Base-by-base conservation (phyloP, 1,284 basidiomycete genomes). In the Trametes sp. region DNA sequence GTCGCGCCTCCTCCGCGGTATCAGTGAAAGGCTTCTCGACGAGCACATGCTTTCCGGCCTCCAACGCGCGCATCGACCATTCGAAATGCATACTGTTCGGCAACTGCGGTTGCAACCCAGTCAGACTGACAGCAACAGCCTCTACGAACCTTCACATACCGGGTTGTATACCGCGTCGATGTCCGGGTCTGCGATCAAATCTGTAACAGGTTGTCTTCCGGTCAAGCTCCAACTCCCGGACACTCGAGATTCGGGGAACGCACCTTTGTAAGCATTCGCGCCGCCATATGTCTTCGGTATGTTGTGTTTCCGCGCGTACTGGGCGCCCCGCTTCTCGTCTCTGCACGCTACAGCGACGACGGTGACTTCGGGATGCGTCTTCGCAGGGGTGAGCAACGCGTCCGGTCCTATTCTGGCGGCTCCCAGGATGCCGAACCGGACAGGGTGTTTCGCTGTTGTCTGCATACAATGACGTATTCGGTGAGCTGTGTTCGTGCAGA, bases 51-150 rank as follows among this genome's bases (percentile, higher is more conserved):
- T 93, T 92, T 2, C 88, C 87, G 1, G 87, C 86, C 8, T 78
- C 76, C 26, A 93, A 79, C 6, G 88, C 87, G 66, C 89, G 90
- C 83, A 90, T 87, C 1, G 89, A 88, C 89, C 89, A 93, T 69
- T 92, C 89, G 64, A 54, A 54, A 38, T 54, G 52, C 24, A 54
- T 23, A n/a, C 82, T 84, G 65, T 90, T 90, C 0, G 89, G 89
- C 0, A 90, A 79, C 82, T 88, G 60, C 19, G 61, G 1, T 8
- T 38, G 11, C 4, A 5, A 11, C 3, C 11, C 11, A 5, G 24
- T 45, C 44, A 45, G 44, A 24, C 23, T 26, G 31, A 42, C 8
- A 66, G n/a, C 53, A 1, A 45, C 21, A 45, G 7, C 11, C 7
- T 33, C 7, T 31, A 31, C 11, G 33, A 23, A 50, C 21, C 10